These are phyloP conservation scores for Penicillium nordicum DNA, from an alignment of 2,329 filamentous ascomycete genomes.

Conservation along the genomic window DNA sequence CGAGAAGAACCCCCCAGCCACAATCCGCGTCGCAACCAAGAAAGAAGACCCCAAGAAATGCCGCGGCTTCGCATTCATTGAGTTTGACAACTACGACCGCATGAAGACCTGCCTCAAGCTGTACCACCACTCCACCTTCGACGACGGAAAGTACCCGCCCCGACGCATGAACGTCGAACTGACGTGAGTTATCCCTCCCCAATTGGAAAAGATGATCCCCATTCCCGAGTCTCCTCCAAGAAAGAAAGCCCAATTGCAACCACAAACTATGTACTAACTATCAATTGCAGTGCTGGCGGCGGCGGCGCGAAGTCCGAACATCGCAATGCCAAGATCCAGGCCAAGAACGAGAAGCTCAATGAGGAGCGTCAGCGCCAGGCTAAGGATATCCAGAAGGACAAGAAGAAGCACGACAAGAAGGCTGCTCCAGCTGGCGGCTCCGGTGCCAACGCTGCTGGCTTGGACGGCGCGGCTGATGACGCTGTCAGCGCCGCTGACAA, in stretches of 20 bases:
- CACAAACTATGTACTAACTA: slow-evolving; percentile 1
- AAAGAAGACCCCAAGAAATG: slow-evolving; percentile 59
- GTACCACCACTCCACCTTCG: slow-evolving; percentile 81
- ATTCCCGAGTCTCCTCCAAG: background rate
- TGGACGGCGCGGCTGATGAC: slow-evolving; percentile 11
- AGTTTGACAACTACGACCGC: slow-evolving; percentile 79
- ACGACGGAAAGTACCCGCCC: slow-evolving; percentile 52
- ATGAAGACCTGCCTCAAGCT: slow-evolving; percentile 92
- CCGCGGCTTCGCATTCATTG: slow-evolving; percentile 80
- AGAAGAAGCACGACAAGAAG: slow-evolving; percentile 32
- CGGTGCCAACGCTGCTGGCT: slow-evolving; percentile 20
- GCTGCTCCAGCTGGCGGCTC: slow-evolving; percentile 22
- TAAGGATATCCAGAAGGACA: slow-evolving; percentile 48
- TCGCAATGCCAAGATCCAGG: slow-evolving; percentile 71
- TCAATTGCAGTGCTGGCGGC: slow-evolving; percentile 61
- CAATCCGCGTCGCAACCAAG: slow-evolving; percentile 70
- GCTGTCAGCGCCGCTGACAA: background rate
- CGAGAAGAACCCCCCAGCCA: slow-evolving; percentile 65
- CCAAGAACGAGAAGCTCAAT: slow-evolving; percentile 82
- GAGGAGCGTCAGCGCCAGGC: slow-evolving; percentile 59
- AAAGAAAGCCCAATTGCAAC: background rate
- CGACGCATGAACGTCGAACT: slow-evolving; percentile 90
- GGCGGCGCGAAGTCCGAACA: slow-evolving; percentile 70
- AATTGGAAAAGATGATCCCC: background rate
- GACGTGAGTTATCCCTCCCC: slow-evolving; percentile 57